A percentile compares a stretch with the other conserved stretches of the same genome.
Conservation (phyloP, 768 basidiomycete species). For the Trametes coccinea region DNA sequence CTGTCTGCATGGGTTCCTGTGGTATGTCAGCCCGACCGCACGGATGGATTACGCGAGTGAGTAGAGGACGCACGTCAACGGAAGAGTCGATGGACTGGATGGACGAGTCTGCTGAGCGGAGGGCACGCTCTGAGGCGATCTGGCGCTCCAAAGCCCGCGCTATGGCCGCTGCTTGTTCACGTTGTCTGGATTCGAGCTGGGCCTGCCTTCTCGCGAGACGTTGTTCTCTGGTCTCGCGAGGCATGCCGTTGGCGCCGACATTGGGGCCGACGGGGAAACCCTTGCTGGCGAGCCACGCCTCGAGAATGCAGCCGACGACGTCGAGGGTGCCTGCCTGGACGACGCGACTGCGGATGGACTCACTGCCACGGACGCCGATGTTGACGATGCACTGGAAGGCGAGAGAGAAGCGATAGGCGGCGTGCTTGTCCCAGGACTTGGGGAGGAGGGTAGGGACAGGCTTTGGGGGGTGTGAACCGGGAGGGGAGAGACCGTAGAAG, state of each 20-base stretch:
- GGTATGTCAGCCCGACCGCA: background rate
- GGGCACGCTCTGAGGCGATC: slow-evolving; percentile 30
- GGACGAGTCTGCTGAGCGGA: background rate
- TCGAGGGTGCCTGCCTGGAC: slow-evolving; percentile 94
- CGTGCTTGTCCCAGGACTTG: slow-evolving; percentile 72
- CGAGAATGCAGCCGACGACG: slow-evolving; percentile 90
- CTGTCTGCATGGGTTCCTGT: slow-evolving; percentile 31
- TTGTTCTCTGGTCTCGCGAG: slow-evolving; percentile 75
- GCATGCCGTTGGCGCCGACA: slow-evolving; percentile 70
- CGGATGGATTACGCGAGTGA: background rate
- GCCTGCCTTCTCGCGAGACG: slow-evolving; percentile 62
- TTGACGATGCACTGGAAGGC: slow-evolving; percentile 98
- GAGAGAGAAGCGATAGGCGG: slow-evolving; percentile 85
- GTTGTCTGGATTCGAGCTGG: slow-evolving; percentile 53
- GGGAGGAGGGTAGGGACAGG: slow-evolving; percentile 66
- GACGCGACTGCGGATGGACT: slow-evolving; percentile 86
- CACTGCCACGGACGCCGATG: slow-evolving; percentile 93
- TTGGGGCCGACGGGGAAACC: slow-evolving; percentile 86
- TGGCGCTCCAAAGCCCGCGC: slow-evolving; percentile 58
- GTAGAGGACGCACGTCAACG: slow-evolving; percentile 14
- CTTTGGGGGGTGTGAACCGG: slow-evolving; percentile 56
- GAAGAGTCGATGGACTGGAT: slow-evolving; percentile 1
- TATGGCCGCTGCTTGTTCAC: slow-evolving; percentile 60
- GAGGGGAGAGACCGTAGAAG: slow-evolving; percentile 77
- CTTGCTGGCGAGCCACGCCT: slow-evolving; percentile 88